phyloP scores from a whole-genome alignment of 2,329 filamentous ascomycete genomes.

The Aspergillus ustus region DNA sequence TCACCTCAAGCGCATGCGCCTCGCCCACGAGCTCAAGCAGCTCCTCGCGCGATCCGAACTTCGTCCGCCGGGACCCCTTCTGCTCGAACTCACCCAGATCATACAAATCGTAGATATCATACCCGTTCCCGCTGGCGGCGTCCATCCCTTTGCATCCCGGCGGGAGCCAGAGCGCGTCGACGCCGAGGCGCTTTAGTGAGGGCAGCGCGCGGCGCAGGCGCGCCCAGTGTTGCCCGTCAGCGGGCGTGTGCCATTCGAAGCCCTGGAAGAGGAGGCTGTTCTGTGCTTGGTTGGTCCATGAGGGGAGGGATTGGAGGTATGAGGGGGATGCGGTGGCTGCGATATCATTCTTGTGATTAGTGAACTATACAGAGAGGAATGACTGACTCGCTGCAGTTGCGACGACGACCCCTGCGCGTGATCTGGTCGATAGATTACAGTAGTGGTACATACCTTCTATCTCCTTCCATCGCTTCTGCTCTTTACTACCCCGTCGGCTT shows the following conservation, averaged over 20 bases:
- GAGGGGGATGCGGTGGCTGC: conserved; percentile 1
- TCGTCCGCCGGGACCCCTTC: conserved; percentile 65
- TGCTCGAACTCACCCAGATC: conserved; percentile 74
- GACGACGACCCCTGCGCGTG: no score
- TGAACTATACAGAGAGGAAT: not conserved
- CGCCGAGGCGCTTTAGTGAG: conserved; percentile 61
- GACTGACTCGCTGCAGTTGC: no score
- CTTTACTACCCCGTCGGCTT: not conserved
- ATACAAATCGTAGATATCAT: conserved; percentile 72
- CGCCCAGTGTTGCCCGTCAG: conserved; percentile 63
- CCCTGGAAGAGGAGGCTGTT: conserved; percentile 65
- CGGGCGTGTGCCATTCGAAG: conserved; percentile 74
- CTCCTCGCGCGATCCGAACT: conserved; percentile 70
- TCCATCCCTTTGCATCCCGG: conserved; percentile 71
- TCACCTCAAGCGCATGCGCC: conserved; percentile 60
- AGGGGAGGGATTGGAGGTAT: conserved; percentile 17
- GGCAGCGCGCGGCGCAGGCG: conserved; percentile 59
- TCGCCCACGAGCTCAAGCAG: conserved; percentile 58
- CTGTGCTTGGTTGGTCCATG: conserved; percentile 33
- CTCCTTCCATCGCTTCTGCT: not conserved
- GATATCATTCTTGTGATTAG: no score
- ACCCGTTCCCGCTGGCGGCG: conserved; percentile 65
- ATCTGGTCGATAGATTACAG: no score
- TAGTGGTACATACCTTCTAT: conserved; percentile 8
- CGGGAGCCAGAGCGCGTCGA: conserved; percentile 69